Conservation (phyloP, 2,329 filamentous ascomycete genomes). For the Raffaelea ambrosiae region DNA sequence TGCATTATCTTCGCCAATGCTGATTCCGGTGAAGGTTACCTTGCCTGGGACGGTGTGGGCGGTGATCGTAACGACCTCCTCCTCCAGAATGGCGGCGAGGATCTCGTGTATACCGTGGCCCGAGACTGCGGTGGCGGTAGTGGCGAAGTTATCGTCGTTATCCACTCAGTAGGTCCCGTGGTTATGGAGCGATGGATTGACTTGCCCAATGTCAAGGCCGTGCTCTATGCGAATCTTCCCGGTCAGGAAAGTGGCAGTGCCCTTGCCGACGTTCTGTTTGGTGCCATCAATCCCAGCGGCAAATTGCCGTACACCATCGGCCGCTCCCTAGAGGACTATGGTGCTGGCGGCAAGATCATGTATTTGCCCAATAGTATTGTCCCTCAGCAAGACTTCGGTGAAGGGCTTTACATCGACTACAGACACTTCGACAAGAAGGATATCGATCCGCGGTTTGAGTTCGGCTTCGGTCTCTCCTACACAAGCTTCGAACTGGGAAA, state of each 20-base stretch:
- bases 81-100: slow-evolving; percentile 69
- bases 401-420: slow-evolving; percentile 85
- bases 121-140: slow-evolving; percentile 53
- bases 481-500: slow-evolving; percentile 60
- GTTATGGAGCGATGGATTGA: slow-evolving; percentile 75
- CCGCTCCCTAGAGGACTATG: slow-evolving; percentile 66
- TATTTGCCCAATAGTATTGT: slow-evolving; percentile 60
- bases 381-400: slow-evolving; percentile 75
- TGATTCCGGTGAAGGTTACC: slow-evolving; percentile 75
- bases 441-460: slow-evolving; percentile 72
- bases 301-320: slow-evolving; percentile 83
- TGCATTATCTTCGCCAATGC: slow-evolving; percentile 84
- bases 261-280: slow-evolving; percentile 70
- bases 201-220: slow-evolving; percentile 65
- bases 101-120: slow-evolving; percentile 64
- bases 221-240: slow-evolving; percentile 76
- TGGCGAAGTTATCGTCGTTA: slow-evolving; percentile 69
- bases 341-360: slow-evolving; percentile 59
- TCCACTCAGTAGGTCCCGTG: slow-evolving; percentile 80
- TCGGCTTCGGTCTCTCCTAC: slow-evolving; percentile 80
- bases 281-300: slow-evolving; percentile 66
- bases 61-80: slow-evolving; percentile 73
- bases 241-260: slow-evolving; percentile 82
- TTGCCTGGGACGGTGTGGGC: slow-evolving; percentile 51
- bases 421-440: slow-evolving; percentile 73